A percentile compares a stretch with the other conserved stretches of the same genome.
These are phyloP conservation scores for Metschnikowia amazonensis DNA, from an alignment of 805 yeast species.

Conservation along the genomic window DNA sequence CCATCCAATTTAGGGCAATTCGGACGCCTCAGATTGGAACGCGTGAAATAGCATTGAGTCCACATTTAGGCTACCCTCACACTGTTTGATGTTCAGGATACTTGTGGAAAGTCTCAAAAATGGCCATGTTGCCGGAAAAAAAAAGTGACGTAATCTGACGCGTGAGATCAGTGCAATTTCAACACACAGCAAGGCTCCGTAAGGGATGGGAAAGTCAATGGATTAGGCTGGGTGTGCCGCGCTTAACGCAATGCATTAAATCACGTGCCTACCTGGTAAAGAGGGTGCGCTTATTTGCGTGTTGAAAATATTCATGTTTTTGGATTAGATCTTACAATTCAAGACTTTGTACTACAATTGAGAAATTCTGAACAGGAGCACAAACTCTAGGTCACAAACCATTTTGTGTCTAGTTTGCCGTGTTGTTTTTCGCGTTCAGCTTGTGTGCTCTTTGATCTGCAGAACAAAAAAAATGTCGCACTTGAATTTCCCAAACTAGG, in stretches of 20 bases:
- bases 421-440: slow-evolving; percentile 3
- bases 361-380: not conserved
- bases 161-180: not conserved
- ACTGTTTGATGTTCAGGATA: no score
- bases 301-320: not conserved
- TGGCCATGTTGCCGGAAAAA: not conserved
- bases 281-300: not conserved
- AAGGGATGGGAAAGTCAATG: slow-evolving; percentile 1
- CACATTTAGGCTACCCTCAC: no score
- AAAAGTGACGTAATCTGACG: not conserved
- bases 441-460: slow-evolving; percentile 2
- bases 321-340: not conserved
- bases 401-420: not conserved
- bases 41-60: no score
- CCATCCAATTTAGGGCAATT: not conserved
- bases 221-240: slow-evolving; percentile 1
- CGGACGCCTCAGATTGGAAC: not conserved
- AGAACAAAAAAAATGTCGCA: slow-evolving; percentile 7
- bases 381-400: not conserved
- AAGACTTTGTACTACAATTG: not conserved
- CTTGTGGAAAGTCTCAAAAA: not conserved
- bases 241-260: not conserved
- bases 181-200: slow-evolving; percentile 1
- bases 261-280: not conserved
- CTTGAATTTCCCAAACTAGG: slow-evolving; percentile 6